These are phyloP conservation scores for Hamigera avellanea DNA, from an alignment of 495 filamentous ascomycete species.

Conservation along the genomic window DNA sequence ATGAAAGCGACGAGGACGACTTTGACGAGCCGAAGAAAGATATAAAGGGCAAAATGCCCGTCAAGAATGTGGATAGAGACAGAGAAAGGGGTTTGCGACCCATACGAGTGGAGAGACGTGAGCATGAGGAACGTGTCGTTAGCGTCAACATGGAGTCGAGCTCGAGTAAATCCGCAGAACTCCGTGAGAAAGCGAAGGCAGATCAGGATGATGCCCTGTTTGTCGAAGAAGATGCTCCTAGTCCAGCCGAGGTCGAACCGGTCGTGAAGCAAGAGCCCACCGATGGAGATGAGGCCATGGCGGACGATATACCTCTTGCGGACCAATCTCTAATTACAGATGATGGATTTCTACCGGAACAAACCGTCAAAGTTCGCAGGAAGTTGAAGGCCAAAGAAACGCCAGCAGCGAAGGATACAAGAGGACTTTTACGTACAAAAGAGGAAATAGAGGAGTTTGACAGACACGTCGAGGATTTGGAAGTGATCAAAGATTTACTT, in stretches of 20 bases:
- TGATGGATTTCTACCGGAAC: constrained; percentile 27
- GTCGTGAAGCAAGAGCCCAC: constrained; percentile 34
- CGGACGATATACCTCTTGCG: constrained; percentile 17
- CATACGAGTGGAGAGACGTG: constrained; percentile 36
- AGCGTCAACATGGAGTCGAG: constrained; percentile 43
- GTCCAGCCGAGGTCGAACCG: constrained; percentile 9
- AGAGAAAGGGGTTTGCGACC: constrained; percentile 27
- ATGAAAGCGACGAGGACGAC: constrained; percentile 25
- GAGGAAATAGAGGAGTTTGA: constrained; percentile 38
- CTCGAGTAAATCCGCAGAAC: constrained; percentile 30
- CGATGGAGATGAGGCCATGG: constrained; percentile 28
- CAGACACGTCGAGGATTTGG: constrained; percentile 28
- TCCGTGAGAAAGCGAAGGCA: constrained; percentile 22
- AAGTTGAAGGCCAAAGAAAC: constrained; percentile 15
- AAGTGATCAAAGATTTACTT: constrained; percentile 24
- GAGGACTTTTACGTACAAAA: constrained; percentile 28
- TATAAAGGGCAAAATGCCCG: constrained; percentile 26
- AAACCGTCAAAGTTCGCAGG: constrained; percentile 27
- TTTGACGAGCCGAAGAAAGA: constrained; percentile 9
- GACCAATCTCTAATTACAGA: constrained; percentile 17
- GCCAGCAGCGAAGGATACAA: constrained; percentile 13
- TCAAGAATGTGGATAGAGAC: constrained; percentile 6
- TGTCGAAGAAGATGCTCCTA: constrained; percentile 17
- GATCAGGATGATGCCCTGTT: constrained; percentile 11
- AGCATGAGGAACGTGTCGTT: constrained; percentile 37